Percentiles rank a stretch among this genome's conserved stretches.
These are phyloP conservation scores for Termitomyces sp. DNA, from an alignment of 768 basidiomycete genomes.

Conservation along the genomic window DNA sequence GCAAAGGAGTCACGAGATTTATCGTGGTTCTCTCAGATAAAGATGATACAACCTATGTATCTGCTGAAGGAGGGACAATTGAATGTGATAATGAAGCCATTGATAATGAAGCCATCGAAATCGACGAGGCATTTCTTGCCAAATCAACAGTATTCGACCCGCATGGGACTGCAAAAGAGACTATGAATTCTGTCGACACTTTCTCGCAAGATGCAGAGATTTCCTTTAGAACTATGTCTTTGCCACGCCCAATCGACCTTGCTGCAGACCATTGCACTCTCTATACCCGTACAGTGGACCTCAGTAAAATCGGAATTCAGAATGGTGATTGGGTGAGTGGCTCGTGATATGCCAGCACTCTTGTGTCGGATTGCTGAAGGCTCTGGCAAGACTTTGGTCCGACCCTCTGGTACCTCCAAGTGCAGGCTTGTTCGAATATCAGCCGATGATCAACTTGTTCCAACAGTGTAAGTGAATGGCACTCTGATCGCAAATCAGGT, in stretches of 20 bases:
- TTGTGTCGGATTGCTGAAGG: slow-evolving; percentile 5
- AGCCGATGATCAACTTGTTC: slow-evolving; percentile 40
- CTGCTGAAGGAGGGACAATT: slow-evolving; percentile 12
- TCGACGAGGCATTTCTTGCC: slow-evolving; percentile 67
- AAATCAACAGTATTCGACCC: slow-evolving; percentile 30
- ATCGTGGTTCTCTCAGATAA: slow-evolving; percentile 34
- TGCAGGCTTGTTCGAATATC: slow-evolving; percentile 54
- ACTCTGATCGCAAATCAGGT: not conserved
- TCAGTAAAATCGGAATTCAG: slow-evolving; percentile 60
- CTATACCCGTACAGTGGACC: slow-evolving; percentile 57
- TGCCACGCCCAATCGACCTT: slow-evolving; percentile 26
- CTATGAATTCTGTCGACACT: not conserved
- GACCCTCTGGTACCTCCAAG: slow-evolving; percentile 24
- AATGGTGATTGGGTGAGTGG: slow-evolving; percentile 71
- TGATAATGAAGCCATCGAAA: slow-evolving; percentile 60
- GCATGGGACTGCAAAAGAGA: slow-evolving; percentile 10
- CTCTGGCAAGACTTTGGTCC: slow-evolving; percentile 44
- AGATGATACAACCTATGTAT: slow-evolving; percentile 4
- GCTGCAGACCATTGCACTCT: slow-evolving; percentile 48
- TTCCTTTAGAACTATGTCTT: slow-evolving; percentile 22
- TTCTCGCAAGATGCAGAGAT: slow-evolving; percentile 11
- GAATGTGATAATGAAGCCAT: slow-evolving; percentile 34
- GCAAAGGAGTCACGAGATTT: slow-evolving; percentile 44
- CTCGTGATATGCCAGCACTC: not conserved
- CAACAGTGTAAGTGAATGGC: slow-evolving; percentile 25